Evolutionary conservation across 176 grass and related monocot genomes (phyloP).

Genomic region (Bromus sterilis): DNA sequence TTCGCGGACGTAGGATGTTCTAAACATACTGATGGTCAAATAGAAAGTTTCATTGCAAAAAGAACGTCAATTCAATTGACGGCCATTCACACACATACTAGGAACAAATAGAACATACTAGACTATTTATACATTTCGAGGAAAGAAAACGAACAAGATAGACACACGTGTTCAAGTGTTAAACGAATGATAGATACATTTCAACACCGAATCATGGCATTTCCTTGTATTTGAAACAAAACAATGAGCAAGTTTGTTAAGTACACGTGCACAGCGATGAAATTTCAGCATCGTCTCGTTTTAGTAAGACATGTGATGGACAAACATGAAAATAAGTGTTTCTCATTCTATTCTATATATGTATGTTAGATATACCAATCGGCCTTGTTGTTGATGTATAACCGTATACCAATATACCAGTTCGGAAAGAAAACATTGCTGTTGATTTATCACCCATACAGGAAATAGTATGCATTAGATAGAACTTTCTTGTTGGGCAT

Average conservation of each 20-base stretch:
- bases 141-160: neutral
- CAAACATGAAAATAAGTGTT: neutral
- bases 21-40: neutral
- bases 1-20: neutral
- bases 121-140: neutral
- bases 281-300: neutral
- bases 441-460: neutral
- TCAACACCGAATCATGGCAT: neutral
- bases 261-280: neutral
- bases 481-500: neutral
- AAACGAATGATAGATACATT: neutral
- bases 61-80: neutral
- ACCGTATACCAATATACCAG: neutral
- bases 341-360: neutral
- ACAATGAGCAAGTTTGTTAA: neutral
- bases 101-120: neutral
- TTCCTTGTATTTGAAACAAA: neutral
- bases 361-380: neutral
- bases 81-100: neutral
- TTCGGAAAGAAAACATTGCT: neutral
- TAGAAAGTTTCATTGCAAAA: neutral
- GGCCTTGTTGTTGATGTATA: neutral
- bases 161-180: neutral
- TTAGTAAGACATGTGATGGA: conserved; percentile 3
- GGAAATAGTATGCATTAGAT: neutral